Evolutionary conservation across 2,329 filamentous ascomycete genomes (phyloP).

Genomic region (Metarhizium guizhouense): DNA sequence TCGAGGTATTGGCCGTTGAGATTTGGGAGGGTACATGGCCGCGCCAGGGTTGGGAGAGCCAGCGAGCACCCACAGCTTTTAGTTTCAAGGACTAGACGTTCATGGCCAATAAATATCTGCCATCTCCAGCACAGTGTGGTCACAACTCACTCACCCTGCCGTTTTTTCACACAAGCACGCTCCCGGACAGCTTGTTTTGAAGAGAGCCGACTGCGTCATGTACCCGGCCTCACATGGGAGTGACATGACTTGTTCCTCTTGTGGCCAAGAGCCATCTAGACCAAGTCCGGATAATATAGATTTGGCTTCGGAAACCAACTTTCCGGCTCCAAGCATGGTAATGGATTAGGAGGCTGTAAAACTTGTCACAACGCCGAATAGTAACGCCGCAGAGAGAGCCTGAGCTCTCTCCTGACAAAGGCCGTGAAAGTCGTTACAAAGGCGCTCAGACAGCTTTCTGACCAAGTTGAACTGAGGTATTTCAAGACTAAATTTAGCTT

Average conservation of each 20-base stretch:
- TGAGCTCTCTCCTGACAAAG: background rate
- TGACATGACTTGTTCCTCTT: background rate
- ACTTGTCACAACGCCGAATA: background rate
- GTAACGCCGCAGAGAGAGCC: background rate
- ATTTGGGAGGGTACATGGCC: background rate
- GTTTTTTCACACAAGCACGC: background rate
- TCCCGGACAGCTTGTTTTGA: background rate
- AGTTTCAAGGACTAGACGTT: background rate
- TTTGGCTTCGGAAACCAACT: background rate
- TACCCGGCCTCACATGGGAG: background rate
- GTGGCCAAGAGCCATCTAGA: background rate
- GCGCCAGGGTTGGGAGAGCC: background rate
- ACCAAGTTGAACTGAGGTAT: background rate
- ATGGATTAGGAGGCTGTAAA: background rate
- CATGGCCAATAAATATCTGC: background rate
- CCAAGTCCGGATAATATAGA: background rate
- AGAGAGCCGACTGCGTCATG: background rate
- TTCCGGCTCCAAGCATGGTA: background rate
- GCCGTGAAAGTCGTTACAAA: background rate
- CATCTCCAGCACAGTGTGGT: background rate
- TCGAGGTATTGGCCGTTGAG: background rate
- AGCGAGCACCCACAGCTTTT: background rate
- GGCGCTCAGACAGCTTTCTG: background rate
- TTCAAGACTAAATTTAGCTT: background rate
- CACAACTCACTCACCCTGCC: background rate